These are phyloP conservation scores for Cladosporium oxysporum DNA, from an alignment of 2,329 filamentous ascomycete species.

Conservation along the genomic window DNA sequence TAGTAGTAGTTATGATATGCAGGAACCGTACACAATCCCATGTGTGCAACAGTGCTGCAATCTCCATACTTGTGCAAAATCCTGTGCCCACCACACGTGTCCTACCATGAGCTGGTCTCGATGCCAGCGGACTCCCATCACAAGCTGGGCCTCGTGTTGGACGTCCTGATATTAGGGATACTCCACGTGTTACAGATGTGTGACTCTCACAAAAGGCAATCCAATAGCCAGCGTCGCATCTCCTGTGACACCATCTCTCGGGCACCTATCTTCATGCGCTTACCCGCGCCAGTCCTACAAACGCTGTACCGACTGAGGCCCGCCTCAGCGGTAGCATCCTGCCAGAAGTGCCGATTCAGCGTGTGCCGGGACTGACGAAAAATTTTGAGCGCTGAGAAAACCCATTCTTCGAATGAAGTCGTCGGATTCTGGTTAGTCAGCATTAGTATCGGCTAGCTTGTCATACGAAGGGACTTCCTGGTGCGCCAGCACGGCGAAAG, in stretches of 20 bases:
- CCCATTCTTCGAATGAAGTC: not conserved
- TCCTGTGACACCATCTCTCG: not conserved
- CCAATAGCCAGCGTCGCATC: not conserved
- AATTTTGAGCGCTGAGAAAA: not conserved
- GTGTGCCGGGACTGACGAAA: not conserved
- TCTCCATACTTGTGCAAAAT: not conserved
- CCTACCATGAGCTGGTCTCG: not conserved
- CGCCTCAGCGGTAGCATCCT: not conserved
- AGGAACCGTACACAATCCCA: not conserved
- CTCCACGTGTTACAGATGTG: not conserved
- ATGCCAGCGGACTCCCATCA: not conserved
- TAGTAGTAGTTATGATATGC: not conserved
- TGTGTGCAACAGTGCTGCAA: constrained; percentile 9
- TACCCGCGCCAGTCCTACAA: constrained; percentile 6
- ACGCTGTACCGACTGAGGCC: not conserved
- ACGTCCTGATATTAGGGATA: not conserved
- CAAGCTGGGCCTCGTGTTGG: not conserved
- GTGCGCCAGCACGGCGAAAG: not conserved
- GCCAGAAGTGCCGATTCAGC: not conserved
- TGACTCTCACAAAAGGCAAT: not conserved
- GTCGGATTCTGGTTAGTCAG: not conserved
- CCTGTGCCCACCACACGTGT: constrained; percentile 6
- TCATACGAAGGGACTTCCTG: not conserved
- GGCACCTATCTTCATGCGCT: constrained; percentile 5
- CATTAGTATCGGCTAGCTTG: not conserved